Evolutionary conservation across 441 rosid genomes (phyloP).

Genomic region (Geranium incanum): DNA sequence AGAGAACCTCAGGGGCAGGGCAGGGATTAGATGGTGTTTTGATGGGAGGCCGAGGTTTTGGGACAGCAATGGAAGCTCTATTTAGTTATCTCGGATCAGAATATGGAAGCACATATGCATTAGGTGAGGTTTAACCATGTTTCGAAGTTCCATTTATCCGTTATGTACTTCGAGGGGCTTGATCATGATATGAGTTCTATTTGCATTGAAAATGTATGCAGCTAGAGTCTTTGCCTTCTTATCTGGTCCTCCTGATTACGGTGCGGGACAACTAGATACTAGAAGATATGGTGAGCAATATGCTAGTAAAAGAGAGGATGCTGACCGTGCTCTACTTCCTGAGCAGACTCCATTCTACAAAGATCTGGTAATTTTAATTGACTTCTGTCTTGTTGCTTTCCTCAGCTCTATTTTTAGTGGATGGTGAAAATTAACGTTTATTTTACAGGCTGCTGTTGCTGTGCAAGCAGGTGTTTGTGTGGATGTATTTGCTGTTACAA

Average conservation of each 20-base stretch:
- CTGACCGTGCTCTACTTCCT: constrained; percentile 94
- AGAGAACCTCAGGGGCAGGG: constrained; percentile 73
- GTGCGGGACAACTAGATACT: constrained; percentile 94
- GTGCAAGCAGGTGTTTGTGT: constrained; percentile 98
- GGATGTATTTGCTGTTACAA: constrained; percentile 88
- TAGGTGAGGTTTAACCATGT: constrained; percentile 42
- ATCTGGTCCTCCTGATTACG: constrained; percentile 98
- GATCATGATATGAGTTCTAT: constrained; percentile 11
- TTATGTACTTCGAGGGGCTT: not conserved
- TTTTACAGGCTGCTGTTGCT: constrained; percentile 85
- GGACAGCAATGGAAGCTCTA: constrained; percentile 89
- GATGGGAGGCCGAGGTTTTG: constrained; percentile 97
- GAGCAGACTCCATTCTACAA: constrained; percentile 96
- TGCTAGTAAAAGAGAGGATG: constrained; percentile 97
- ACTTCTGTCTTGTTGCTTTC: constrained; percentile 10
- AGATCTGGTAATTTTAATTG: constrained; percentile 58
- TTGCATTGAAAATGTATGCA: constrained; percentile 39
- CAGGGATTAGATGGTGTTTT: constrained; percentile 81
- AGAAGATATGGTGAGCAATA: constrained; percentile 97
- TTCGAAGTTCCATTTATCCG: constrained; percentile 21
- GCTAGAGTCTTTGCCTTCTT: constrained; percentile 91
- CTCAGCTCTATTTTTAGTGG: constrained; percentile 17
- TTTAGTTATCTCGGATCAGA: constrained; percentile 90
- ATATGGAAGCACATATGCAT: constrained; percentile 86
- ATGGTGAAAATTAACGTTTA: constrained; percentile 35